Evolutionary conservation across 345 rosid genomes (phyloP), one percentile per base, ranked within the genome.

Genomic region (Dipteronia sinensis): DNA sequence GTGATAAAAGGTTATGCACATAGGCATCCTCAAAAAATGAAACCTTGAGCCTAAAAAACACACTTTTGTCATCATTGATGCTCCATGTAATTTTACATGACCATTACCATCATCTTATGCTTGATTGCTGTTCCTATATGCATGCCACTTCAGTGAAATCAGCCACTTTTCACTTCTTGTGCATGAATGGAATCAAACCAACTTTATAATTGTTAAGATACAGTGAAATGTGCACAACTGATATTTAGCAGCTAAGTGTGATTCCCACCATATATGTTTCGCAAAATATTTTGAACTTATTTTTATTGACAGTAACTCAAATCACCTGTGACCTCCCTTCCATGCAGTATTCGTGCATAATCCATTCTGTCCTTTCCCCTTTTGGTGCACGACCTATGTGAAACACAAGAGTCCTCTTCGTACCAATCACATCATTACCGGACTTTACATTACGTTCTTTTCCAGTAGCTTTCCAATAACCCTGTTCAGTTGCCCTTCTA

Each of bases 401-500:
- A 81, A 95, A 93, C 17, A 95, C 96, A 0, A 95, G 96, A 46
- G 99, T 93, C 84, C 99, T 92, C 83, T 95, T 95, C 5, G 93
- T 88, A 19, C 99, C 99, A 70, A 93, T 88, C 20, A 88, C 80
- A 23, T 73, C 68, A 58, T 83, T 73, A 22, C 92, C 95, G 0
- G 89, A 82, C 85, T 85, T 92, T 2, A 95, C 96, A 51, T 81
- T 86, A 2, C 98, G 84, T 63, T 93, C 99, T 82, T 90, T 95
- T 56, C 99, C 99, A 0, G 99, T 95, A 40, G 97, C 96, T 82
- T 95, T 95, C 99, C 98, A 93, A 34, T 95, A 95, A 3, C 99
- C 98, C 2, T 67, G 92, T 46, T 82, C 84, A 10, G 99, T 95
- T 13, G 97, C 98, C 75, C 98, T 83, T 71, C 74, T 86, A 78